A percentile compares a stretch with the other conserved stretches of the same genome.
Evolutionary conservation across 176 grass and related monocot species (phyloP).

Genomic region (Phoenix dactylifera): DNA sequence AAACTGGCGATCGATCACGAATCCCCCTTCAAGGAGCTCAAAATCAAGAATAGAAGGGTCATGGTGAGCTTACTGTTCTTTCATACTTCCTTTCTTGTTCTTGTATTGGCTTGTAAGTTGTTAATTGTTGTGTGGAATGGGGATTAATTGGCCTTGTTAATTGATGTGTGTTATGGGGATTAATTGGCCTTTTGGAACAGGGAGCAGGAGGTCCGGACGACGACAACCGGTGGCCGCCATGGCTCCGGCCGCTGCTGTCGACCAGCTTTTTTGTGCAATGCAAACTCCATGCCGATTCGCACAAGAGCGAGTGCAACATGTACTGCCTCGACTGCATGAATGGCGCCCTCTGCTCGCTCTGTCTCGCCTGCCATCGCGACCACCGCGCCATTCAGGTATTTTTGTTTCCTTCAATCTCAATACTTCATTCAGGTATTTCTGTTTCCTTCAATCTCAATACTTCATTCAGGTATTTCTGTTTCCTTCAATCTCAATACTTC

Average conservation of each 20-base stretch:
- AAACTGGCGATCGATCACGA: slow-evolving; percentile 60
- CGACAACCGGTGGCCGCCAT: slow-evolving; percentile 72
- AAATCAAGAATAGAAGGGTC: slow-evolving; percentile 29
- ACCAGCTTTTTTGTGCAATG: slow-evolving; percentile 95
- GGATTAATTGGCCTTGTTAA: too few species aligned
- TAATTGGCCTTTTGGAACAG: slow-evolving; percentile 2
- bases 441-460: too few species aligned
- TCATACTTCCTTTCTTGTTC: not conserved
- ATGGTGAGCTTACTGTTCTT: slow-evolving; percentile 19
- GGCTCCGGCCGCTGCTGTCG: slow-evolving; percentile 80
- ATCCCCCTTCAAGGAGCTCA: slow-evolving; percentile 27
- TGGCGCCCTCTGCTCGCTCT: slow-evolving; percentile 92
- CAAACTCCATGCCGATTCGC: slow-evolving; percentile 73
- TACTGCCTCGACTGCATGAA: slow-evolving; percentile 94
- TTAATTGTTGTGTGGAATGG: too few species aligned
- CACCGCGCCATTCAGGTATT: slow-evolving; percentile 83
- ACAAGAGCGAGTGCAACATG: slow-evolving; percentile 99
- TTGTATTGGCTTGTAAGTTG: too few species aligned
- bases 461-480: slow-evolving; percentile 51
- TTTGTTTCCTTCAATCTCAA: too few species aligned
- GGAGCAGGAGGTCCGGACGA: slow-evolving; percentile 24
- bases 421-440: slow-evolving; percentile 47
- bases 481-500: too few species aligned
- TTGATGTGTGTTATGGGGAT: too few species aligned
- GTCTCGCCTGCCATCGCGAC: slow-evolving; percentile 66